A percentile compares a stretch with the other conserved stretches of the same genome.
Conservation (phyloP, 495 filamentous ascomycete species). For the Hyaloscypha hepaticicola region DNA sequence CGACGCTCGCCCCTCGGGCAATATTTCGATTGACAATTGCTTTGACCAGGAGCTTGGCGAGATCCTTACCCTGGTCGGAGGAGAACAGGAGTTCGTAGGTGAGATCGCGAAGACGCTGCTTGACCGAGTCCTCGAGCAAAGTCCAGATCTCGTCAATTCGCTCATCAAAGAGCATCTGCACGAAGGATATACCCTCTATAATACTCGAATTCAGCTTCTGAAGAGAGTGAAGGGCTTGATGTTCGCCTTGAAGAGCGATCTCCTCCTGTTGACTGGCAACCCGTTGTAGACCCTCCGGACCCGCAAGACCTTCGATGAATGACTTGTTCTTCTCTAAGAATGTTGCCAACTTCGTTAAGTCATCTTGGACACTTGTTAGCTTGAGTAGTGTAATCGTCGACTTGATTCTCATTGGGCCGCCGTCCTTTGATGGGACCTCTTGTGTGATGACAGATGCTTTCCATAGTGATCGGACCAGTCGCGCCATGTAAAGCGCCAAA, state of each 20-base stretch:
- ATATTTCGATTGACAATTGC: constrained; percentile 98
- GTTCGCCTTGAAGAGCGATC: constrained; percentile 84
- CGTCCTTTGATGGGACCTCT: constrained; percentile 43
- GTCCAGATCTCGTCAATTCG: constrained; percentile 82
- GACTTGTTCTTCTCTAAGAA: constrained; percentile 83
- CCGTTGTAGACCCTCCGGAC: constrained; percentile 73
- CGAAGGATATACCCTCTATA: constrained; percentile 94
- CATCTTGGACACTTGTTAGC: constrained; percentile 72
- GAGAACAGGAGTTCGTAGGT: constrained; percentile 88
- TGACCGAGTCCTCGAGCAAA: constrained; percentile 67
- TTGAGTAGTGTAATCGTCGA: constrained; percentile 64
- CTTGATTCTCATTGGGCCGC: constrained; percentile 54
- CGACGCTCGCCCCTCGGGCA: constrained; percentile 90
- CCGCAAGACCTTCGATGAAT: constrained; percentile 89
- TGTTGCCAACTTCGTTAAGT: constrained; percentile 70
- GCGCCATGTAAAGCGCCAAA: constrained; percentile 79
- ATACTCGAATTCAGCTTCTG: constrained; percentile 78
- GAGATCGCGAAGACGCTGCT: constrained; percentile 66
- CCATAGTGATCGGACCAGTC: constrained; percentile 86
- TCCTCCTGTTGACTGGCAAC: constrained; percentile 81
- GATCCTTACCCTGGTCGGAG: constrained; percentile 70
- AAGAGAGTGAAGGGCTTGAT: constrained; percentile 85
- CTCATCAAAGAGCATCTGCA: constrained; percentile 90
- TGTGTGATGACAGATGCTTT: constrained; percentile 53
- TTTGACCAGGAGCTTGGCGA: constrained; percentile 96